A percentile compares a stretch with the other conserved stretches of the same genome.
Evolutionary conservation across 2,329 filamentous ascomycete genomes (phyloP).

Genomic region (Tolypocladium ophioglossoides): DNA sequence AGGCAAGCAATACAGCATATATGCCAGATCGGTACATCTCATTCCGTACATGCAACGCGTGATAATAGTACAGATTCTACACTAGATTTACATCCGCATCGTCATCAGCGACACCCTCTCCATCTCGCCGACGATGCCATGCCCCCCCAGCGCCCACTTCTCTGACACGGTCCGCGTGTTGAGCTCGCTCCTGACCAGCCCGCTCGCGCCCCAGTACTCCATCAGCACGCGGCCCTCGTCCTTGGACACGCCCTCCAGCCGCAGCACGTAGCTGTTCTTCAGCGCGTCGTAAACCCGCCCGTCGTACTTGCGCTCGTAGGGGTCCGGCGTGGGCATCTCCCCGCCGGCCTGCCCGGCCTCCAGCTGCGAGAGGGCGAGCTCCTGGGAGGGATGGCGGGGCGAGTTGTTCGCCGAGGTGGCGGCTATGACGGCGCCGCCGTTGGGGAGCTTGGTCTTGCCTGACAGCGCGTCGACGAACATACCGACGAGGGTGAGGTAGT

Average conservation of each 20-base stretch:
- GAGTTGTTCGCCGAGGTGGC: conserved; percentile 64
- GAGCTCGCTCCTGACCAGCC: conserved; percentile 60
- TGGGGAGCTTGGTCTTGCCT: conserved; percentile 45
- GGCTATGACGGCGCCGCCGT: conserved; percentile 71
- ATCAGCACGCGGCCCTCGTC: conserved; percentile 68
- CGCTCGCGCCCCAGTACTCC: conserved; percentile 90
- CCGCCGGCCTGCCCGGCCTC: conserved; percentile 29
- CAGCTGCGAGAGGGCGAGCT: conserved; percentile 54
- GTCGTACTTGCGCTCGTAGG: conserved; percentile 47
- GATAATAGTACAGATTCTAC: conserved; percentile 15
- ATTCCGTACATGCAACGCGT: background rate
- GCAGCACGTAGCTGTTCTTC: conserved; percentile 38
- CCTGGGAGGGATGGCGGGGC: conserved; percentile 52
- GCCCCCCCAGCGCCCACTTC: conserved; percentile 75
- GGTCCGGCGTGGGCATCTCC: conserved; percentile 33
- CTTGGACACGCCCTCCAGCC: conserved; percentile 59
- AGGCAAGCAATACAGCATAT: too few species aligned
- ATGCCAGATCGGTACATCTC: background rate
- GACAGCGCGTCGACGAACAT: conserved; percentile 66
- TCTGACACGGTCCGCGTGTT: conserved; percentile 63
- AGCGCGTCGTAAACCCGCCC: conserved; percentile 43
- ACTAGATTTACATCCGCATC: conserved; percentile 29
- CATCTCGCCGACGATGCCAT: conserved; percentile 77
- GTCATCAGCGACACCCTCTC: conserved; percentile 53
- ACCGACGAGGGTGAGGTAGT: conserved; percentile 68